phyloP scores from a whole-genome alignment of 768 basidiomycete species.

The Naganishia onofrii region DNA sequence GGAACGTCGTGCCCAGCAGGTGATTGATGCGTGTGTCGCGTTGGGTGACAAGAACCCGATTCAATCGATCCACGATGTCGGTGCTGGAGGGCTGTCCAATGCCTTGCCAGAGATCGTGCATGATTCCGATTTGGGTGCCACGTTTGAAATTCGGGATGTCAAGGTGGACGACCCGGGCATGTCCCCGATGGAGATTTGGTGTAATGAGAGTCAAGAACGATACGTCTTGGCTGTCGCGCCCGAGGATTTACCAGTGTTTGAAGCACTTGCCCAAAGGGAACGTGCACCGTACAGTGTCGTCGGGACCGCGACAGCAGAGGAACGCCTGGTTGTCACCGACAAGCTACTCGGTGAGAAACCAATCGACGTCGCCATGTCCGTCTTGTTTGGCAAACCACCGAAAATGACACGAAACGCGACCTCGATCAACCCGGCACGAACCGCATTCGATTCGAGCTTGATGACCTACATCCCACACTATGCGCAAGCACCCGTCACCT shows the following conservation, averaged over 20 bases:
- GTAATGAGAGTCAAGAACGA: slow-evolving; percentile 96
- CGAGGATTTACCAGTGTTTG: slow-evolving; percentile 63
- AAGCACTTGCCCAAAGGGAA: slow-evolving; percentile 76
- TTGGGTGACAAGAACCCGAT: slow-evolving; percentile 69
- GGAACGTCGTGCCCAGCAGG: slow-evolving; percentile 94
- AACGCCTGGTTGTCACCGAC: slow-evolving; percentile 86
- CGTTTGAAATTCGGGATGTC: slow-evolving; percentile 89
- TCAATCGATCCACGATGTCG: slow-evolving; percentile 95
- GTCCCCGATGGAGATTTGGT: slow-evolving; percentile 99
- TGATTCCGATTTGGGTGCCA: slow-evolving; percentile 85
- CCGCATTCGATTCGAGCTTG: slow-evolving; percentile 71
- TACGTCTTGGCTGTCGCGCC: slow-evolving; percentile 88
- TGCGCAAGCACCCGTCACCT: slow-evolving; percentile 52
- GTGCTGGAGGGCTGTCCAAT: slow-evolving; percentile 94
- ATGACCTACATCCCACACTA: slow-evolving; percentile 59
- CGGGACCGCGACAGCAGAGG: slow-evolving; percentile 75
- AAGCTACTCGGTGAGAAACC: slow-evolving; percentile 72
- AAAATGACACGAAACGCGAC: slow-evolving; percentile 76
- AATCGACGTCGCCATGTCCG: slow-evolving; percentile 87
- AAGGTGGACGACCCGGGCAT: slow-evolving; percentile 86
- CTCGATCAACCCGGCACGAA: slow-evolving; percentile 55
- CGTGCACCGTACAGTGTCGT: slow-evolving; percentile 91
- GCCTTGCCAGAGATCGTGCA: slow-evolving; percentile 96
- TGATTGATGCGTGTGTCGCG: slow-evolving; percentile 84
- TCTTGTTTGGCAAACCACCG: slow-evolving; percentile 92